These are phyloP conservation scores for Calocybe indica DNA, from an alignment of 768 basidiomycete genomes.

Conservation along the genomic window DNA sequence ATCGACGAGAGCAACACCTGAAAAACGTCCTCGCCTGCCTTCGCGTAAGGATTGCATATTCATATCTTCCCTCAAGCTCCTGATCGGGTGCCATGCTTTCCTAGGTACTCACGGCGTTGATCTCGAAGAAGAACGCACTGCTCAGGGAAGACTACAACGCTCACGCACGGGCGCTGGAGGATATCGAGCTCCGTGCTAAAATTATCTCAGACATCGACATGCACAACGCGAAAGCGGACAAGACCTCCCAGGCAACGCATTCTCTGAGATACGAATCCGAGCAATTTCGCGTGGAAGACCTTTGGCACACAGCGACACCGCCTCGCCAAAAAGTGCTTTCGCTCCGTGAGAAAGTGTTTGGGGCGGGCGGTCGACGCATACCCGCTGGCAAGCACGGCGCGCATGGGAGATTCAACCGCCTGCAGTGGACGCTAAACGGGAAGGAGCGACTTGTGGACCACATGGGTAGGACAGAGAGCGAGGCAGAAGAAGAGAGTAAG, in stretches of 20 bases:
- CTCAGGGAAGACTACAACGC: slow-evolving; percentile 56
- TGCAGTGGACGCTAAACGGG: slow-evolving; percentile 71
- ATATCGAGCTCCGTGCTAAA: slow-evolving; percentile 39
- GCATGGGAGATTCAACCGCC: slow-evolving; percentile 53
- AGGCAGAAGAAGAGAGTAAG: slow-evolving; percentile 64
- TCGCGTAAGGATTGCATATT: slow-evolving; percentile 29
- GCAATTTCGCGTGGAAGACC: slow-evolving; percentile 57
- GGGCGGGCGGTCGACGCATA: slow-evolving; percentile 45
- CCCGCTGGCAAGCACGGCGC: slow-evolving; percentile 48
- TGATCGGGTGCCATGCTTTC: slow-evolving; percentile 1
- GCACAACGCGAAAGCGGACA: slow-evolving; percentile 43
- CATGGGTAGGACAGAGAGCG: slow-evolving; percentile 67
- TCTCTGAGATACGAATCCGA: slow-evolving; percentile 68
- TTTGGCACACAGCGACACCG: slow-evolving; percentile 61
- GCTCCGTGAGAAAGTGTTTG: slow-evolving; percentile 65
- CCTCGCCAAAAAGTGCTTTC: slow-evolving; percentile 59
- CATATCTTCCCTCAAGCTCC: slow-evolving; percentile 2
- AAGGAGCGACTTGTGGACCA: slow-evolving; percentile 55
- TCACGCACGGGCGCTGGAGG: slow-evolving; percentile 41
- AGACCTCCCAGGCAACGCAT: slow-evolving; percentile 53
- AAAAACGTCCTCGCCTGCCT: slow-evolving; percentile 57
- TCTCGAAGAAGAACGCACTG: slow-evolving; percentile 47
- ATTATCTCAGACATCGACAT: slow-evolving; percentile 47
- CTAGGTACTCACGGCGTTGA: slow-evolving; percentile 44
- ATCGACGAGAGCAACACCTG: slow-evolving; percentile 61